phyloP scores from a whole-genome alignment of 2,329 filamentous ascomycete species.

The Pyricularia grisea region DNA sequence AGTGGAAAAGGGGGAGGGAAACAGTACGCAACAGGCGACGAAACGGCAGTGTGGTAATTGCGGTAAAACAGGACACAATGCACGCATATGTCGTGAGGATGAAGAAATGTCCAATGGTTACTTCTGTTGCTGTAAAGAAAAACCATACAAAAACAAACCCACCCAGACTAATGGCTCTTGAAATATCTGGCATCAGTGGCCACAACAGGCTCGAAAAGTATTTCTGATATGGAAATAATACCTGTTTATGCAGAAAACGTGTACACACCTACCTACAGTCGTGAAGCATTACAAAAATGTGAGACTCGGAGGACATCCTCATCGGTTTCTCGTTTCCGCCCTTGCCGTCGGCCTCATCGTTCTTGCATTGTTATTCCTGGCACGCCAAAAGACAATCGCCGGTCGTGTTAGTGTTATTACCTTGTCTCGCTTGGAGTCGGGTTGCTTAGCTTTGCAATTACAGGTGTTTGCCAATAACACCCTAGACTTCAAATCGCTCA shows the following conservation, averaged over 20 bases:
- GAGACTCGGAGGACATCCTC: background rate
- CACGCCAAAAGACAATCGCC: background rate
- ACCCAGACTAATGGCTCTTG: background rate
- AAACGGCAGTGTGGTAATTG: too few species aligned
- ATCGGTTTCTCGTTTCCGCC: background rate
- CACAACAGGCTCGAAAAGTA: too few species aligned
- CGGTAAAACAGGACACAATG: too few species aligned
- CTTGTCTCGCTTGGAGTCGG: too few species aligned
- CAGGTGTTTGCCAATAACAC: background rate
- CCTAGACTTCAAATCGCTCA: background rate
- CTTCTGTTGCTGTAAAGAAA: too few species aligned
- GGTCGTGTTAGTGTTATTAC: background rate
- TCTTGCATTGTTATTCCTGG: background rate
- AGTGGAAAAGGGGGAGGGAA: too few species aligned
- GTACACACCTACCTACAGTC: background rate
- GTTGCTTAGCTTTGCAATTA: background rate
- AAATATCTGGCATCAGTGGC: background rate
- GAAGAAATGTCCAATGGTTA: too few species aligned
- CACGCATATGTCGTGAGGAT: too few species aligned
- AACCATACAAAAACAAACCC: background rate
- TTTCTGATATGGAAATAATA: too few species aligned
- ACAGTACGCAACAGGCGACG: too few species aligned
- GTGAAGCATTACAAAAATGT: background rate
- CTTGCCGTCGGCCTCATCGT: background rate
- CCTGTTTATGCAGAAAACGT: background rate